Evolutionary conservation across 2,329 filamentous ascomycete species (phyloP), one percentile per base, ranked within the genome.

Genomic region (Colletotrichum karsti): DNA sequence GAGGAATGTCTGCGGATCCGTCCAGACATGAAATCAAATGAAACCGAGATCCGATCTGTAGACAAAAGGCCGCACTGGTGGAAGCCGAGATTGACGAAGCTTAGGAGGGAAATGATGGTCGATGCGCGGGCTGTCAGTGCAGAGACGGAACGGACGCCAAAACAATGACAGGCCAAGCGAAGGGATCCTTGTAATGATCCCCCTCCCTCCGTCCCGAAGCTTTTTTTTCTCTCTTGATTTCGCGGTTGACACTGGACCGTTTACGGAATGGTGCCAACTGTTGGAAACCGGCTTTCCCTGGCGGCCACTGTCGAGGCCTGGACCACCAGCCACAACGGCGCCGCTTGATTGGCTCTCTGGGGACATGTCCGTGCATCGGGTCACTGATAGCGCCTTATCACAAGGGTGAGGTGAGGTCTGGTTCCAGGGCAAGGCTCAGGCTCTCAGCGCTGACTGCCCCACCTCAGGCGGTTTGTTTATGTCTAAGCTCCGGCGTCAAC

Each of bases 401-500:
- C 46, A 22, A 44, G 39, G 15, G n/a, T n/a, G n/a, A n/a, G n/a
- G n/a, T n/a, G n/a, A n/a, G n/a, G n/a, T n/a, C n/a, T n/a, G n/a
- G n/a, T 12, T 35, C 30, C 7, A 35, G 30, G 42, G 42, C 20
- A 46, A 46, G 20, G 20, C 26, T 33, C 44, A 48, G n/a, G 15
- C 39, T 48, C 28, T 50, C 59, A 54, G 51, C 50, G 24, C 50
- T 62, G 48, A 53, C 44, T 33, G 42, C 54, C 65, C 65, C 61
- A 67, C 60, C 60, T 15, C n/a, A 18, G 28, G 46, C 46, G 60
- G 60, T 67, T 69, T 69, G 66, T 69, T 69, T 69, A 67, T 60
- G 66, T 69, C 66, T 56, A 44, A 69, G 66, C 55, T 69, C 44
- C 28, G 55, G 62, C 66, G 48, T 67, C 61, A 66, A 67, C 61